Evolutionary conservation across 2,329 filamentous ascomycete genomes (phyloP), one percentile per base, ranked within the genome.

Genomic region (Claviceps purpurea): DNA sequence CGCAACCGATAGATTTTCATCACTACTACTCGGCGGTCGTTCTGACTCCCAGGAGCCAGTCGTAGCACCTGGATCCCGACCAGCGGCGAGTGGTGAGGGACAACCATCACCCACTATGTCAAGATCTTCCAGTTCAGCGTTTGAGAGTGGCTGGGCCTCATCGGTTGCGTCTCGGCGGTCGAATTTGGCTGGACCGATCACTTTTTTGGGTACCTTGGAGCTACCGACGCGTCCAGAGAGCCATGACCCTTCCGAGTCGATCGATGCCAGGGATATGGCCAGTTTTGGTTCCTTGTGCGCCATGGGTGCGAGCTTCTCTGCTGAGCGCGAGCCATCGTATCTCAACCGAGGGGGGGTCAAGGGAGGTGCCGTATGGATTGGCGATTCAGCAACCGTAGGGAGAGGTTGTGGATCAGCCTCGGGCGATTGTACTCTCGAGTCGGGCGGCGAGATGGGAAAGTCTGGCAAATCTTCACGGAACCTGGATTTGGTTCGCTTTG

Each of bases 221-320:
- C 72, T 73, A 57, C 73, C 76, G 49, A 73, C 67, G 52, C 84
- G 82, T 16, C 91, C 89, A 3, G 89, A 93, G 45, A 98, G 81
- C 93, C 93, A 98, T 0, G 90, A 96, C 4, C 80, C 93, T 70
- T 98, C 93, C 0, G 90, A 96, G 63, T 96, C 93, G 54, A 97
- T 88, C 0, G 90, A 96, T 2, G 89, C 93, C 18, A 97, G 75
- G 0, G 91, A 97, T 65, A 90, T 85, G 34, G 89, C 88, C 63
- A 89, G 73, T 61, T 89, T 77, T 39, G 70, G 76, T 58, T 76
- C 82, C 18, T 73, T 81, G 5, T 76, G 82, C 22, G 62, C 60
- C 4, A 60, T 58, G 18, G 52, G 57, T 43, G 58, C 60, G 2
- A 70, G 70, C 38, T 65, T 66, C 51, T 72, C 68, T 10, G 67